Evolutionary conservation across 345 rosid species (phyloP), one percentile per base, ranked within the genome.

Genomic region (Gossypium arboreum): DNA sequence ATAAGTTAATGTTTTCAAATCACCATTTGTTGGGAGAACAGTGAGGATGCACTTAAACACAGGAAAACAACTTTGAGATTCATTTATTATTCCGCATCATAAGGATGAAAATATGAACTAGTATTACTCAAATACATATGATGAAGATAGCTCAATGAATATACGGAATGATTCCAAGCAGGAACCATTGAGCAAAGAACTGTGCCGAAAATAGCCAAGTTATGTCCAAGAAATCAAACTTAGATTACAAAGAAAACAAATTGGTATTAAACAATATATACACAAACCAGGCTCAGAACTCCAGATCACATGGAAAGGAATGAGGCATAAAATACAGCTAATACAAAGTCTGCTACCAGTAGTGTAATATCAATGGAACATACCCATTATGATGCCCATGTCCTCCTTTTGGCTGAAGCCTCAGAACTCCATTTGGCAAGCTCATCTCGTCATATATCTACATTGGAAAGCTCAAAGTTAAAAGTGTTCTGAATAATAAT

Each of bases 361-460:
- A 34, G 41, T 34, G 25, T 29, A n/a, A 29, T 27, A 64, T 48
- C 18, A 2, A 29, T 5, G 48, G 57, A 74, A 50, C 84, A 60
- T 88, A 94, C 98, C 98, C 98, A 2, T 86, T 94, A 79, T 92
- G 97, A 80, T 89, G 84, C 65, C 97, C 97, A 79, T 92, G 91
- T 70, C 97, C 94, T 73, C 92, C 98, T 78, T 91, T 94, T 41
- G 94, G 94, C 75, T 87, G 94, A 74, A 92, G 85, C 83, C 94
- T 88, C 74, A 94, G 34, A 56, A 92, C 89, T 74, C 97, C 98
- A 83, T 91, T 94, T n/a, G 97, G 96, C 74, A 94, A 80, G 84
- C 88, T 92, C 94, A 92, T 89, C 78, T 92, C 98, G 78, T 94
- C 97, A 50, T 90, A 92, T 2, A 88, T 82, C 97, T 94, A 81